phyloP scores from a whole-genome alignment of 208 protist species.

The Phytomonas francai region DNA sequence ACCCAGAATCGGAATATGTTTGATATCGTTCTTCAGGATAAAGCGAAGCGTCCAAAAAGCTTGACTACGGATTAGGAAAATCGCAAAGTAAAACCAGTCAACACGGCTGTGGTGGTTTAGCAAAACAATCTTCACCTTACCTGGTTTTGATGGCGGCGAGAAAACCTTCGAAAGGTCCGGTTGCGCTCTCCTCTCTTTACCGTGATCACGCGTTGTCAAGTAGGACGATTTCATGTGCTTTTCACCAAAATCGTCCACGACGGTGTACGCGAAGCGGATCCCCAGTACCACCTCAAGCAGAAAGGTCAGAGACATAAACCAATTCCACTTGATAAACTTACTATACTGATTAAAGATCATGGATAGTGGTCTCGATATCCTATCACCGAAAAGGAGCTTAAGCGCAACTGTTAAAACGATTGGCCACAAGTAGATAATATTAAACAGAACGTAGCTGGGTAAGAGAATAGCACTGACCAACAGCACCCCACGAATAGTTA shows the following conservation, averaged over 20 bases:
- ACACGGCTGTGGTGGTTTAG: constrained; percentile 82
- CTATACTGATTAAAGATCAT: constrained; percentile 18
- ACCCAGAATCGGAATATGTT: constrained; percentile 49
- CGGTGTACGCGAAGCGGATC: constrained; percentile 50
- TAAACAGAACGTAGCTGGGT: constrained; percentile 9
- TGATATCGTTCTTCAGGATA: constrained; percentile 60
- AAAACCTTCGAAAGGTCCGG: constrained; percentile 23
- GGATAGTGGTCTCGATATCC: constrained; percentile 11
- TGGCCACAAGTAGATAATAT: constrained; percentile 16
- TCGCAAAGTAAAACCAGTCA: constrained; percentile 60
- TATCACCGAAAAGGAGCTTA: constrained; percentile 27
- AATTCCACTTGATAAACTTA: constrained; percentile 30
- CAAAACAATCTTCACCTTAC: constrained; percentile 78
- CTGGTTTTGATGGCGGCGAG: constrained; percentile 25
- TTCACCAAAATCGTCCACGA: constrained; percentile 43
- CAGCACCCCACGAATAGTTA: constrained; percentile 27
- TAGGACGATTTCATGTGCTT: constrained; percentile 26
- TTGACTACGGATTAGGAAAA: constrained; percentile 19
- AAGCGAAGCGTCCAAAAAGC: constrained; percentile 38
- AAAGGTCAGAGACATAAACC: constrained; percentile 30
- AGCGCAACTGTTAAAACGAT: constrained; percentile 15
- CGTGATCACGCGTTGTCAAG: constrained; percentile 1
- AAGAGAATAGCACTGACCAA: constrained; percentile 16
- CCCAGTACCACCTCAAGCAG: constrained; percentile 46
- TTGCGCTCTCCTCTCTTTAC: constrained; percentile 9